Base-by-base conservation (phyloP, 768 basidiomycete species). In the Termitomyces sp. region DNA sequence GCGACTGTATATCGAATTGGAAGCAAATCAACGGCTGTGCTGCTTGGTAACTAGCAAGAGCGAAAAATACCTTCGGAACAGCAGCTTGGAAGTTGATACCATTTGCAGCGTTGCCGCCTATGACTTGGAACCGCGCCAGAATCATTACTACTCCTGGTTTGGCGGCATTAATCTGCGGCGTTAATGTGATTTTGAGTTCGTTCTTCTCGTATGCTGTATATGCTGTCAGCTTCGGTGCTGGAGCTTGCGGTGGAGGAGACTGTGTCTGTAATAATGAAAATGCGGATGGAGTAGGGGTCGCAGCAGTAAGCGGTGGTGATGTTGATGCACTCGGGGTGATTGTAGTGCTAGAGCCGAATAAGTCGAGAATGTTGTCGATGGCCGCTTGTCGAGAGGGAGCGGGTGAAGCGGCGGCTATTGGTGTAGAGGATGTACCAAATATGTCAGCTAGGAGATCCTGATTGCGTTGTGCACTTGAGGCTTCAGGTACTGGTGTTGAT, bases 61-160 rank as follows among this genome's bases (percentile, higher is more conserved):
- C 18, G 28, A 55, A 58, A 28, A 57, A 28, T 59, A 93, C 94
- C 82, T 93, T 96, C 3, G 96, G 96, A 8, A 99, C 96, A 8
- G 96, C 97, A 41, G 94, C 97, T 70, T 98, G 97, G 77, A 99
- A 98, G 66, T 87, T 94, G 48, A 99, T 74, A 1, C 83, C 85
- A 5, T 77, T 76, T 2, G 79, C 85, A 5, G 79, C 54, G 20
- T 73, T 78, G 3, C 68, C 68, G 16, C 84, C 87, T 2, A 80
- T 75, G 3, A 86, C 82, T 57, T 90, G 86, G 77, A 99, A 98
- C 54, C 87, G 81, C 20, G 93, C 95, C 57, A 94, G 73, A 60
- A 98, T 90, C 73, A 95, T 90, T 24, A 96, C 88, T 44, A 96
- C 76, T 40, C 93, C 94, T n/a, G 93, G 92, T 60, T 88, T 86